These are phyloP conservation scores for Kwoniella shivajii DNA, from an alignment of 1,284 basidiomycete genomes.

Conservation along the genomic window DNA sequence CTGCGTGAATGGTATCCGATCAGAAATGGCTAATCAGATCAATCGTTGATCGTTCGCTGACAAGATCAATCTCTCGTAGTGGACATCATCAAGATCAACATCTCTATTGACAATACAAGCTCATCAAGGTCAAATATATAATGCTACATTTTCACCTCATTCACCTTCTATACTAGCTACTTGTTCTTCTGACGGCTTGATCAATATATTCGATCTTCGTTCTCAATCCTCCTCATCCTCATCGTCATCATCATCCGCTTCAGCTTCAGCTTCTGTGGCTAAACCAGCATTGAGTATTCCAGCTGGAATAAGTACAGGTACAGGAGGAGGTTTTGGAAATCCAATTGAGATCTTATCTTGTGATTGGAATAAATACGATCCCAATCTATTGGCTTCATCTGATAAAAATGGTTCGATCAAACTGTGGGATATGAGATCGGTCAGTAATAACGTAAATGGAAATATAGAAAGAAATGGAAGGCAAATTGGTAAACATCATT, in stretches of 20 bases:
- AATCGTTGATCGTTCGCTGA: too few species aligned
- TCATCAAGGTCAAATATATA: constrained; percentile 67
- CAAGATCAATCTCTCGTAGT: constrained; percentile 59
- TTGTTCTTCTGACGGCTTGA: constrained; percentile 79
- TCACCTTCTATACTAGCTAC: constrained; percentile 77
- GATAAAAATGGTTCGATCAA: constrained; percentile 57
- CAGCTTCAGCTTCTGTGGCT: neutral
- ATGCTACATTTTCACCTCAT: constrained; percentile 88
- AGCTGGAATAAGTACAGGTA: neutral
- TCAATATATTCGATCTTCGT: constrained; percentile 80
- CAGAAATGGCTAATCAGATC: too few species aligned
- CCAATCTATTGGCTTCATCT: constrained; percentile 56
- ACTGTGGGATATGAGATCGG: constrained; percentile 54
- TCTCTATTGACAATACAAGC: constrained; percentile 80
- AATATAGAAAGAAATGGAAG: constrained; percentile 12
- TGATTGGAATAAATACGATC: constrained; percentile 63
- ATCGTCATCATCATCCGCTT: constrained; percentile 8
- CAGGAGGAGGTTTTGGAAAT: too few species aligned
- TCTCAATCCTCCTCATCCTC: constrained; percentile 41
- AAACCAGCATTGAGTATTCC: neutral
- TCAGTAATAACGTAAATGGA: constrained; percentile 6
- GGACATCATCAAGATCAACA: constrained; percentile 77
- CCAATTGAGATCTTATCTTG: constrained; percentile 45
- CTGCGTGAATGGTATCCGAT: too few species aligned
- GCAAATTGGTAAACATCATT: constrained; percentile 55